Percentiles rank a stretch among this genome's conserved stretches.
Conservation (phyloP, 2,329 filamentous ascomycete genomes). For the Calonectria leucothoes region DNA sequence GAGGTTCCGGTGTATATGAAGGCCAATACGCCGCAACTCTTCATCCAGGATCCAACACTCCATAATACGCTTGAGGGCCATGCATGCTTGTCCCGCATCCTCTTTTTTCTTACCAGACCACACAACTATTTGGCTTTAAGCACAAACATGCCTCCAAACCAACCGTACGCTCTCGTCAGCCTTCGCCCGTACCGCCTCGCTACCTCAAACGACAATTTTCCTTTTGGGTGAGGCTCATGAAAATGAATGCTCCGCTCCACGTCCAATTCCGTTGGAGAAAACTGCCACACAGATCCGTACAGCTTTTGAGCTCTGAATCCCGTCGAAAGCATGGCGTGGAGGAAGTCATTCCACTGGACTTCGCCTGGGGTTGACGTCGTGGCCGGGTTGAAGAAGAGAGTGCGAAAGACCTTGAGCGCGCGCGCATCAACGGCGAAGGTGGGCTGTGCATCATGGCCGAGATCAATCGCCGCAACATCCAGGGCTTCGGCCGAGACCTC, state of each 20-base stretch:
- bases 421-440: slow-evolving; percentile 44
- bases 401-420: slow-evolving; percentile 49
- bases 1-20: no score
- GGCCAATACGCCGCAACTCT: no score
- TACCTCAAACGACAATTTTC: slow-evolving; percentile 60
- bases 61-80: no score
- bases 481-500: not conserved
- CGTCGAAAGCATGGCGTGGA: slow-evolving; percentile 61
- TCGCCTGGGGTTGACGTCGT: slow-evolving; percentile 56
- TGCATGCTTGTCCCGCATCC: no score
- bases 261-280: slow-evolving; percentile 55
- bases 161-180: slow-evolving; percentile 62
- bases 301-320: slow-evolving; percentile 68
- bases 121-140: slow-evolving; percentile 15
- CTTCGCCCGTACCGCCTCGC: slow-evolving; percentile 62
- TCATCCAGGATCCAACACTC: no score
- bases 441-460: slow-evolving; percentile 10
- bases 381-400: slow-evolving; percentile 55
- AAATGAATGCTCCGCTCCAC: slow-evolving; percentile 66
- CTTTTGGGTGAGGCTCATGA: slow-evolving; percentile 68
- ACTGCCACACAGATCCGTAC: slow-evolving; percentile 72
- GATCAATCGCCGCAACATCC: not conserved
- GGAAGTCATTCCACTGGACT: slow-evolving; percentile 64
- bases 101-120: not conserved
- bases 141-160: slow-evolving; percentile 59